Evolutionary conservation across 2,329 filamentous ascomycete genomes (phyloP).

Genomic region (Elsinoe batatas): DNA sequence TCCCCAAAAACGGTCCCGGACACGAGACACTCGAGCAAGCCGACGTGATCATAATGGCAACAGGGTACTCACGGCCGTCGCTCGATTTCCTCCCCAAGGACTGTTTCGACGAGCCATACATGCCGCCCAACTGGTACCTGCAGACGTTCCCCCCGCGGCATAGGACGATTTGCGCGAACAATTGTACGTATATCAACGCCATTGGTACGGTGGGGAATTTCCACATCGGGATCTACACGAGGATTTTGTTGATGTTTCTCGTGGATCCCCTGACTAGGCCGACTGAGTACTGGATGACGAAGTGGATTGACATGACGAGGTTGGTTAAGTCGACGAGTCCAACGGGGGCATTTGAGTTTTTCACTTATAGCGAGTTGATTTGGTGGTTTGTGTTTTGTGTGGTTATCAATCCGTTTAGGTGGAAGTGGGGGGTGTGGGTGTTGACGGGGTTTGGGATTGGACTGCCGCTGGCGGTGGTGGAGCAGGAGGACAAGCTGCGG

Average conservation of each 20-base stretch:
- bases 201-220: constrained; percentile 79
- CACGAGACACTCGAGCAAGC: constrained; percentile 55
- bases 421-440: constrained; percentile 83
- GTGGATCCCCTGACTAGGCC: constrained; percentile 68
- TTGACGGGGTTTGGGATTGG: constrained; percentile 62
- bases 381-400: constrained; percentile 73
- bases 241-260: constrained; percentile 78
- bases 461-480: constrained; percentile 57
- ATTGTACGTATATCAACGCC: constrained; percentile 71
- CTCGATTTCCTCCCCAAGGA: constrained; percentile 64
- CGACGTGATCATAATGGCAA: constrained; percentile 74
- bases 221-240: constrained; percentile 83
- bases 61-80: constrained; percentile 65
- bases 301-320: constrained; percentile 78
- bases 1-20: constrained; percentile 67
- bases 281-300: constrained; percentile 63
- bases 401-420: constrained; percentile 71
- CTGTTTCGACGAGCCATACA: constrained; percentile 62
- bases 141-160: constrained; percentile 73
- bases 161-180: constrained; percentile 66
- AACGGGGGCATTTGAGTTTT: constrained; percentile 74
- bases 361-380: constrained; percentile 73
- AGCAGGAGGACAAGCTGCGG: constrained; percentile 53
- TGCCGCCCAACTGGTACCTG: constrained; percentile 78
- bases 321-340: constrained; percentile 60